Base-by-base conservation (phyloP, 441 rosid genomes). In the Euphorbia corollata region DNA sequence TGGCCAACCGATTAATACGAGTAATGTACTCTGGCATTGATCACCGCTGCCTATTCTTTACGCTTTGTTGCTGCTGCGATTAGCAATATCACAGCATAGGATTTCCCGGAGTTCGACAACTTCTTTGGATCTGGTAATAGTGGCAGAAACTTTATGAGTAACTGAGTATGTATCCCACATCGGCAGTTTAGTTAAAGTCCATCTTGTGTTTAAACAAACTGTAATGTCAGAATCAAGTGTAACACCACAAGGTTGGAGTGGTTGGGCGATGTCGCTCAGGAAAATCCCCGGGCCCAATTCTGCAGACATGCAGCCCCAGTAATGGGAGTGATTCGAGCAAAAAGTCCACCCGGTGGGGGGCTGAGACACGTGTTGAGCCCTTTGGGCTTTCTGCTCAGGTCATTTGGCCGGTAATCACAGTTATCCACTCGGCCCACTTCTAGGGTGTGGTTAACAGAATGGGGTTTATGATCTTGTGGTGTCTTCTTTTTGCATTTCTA, bases 311-410 rank as follows among this genome's bases (percentile, higher is more conserved):
- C 57, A 53, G 57, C 24, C 57, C 11, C 57, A 27, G 57, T 7
- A 53, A 53, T 27, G 57, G 24, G 57, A 0, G 24, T 6, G 2
- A 8, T 19, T 53, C 27, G 13, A 53, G 57, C 12, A 27, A 0
- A 9, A n/a, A 8, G 11, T 53, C 57, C 12, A 20, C 27, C 20
- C 3, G 55, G 22, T 39, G 55, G 6, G 22, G 57, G 57, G 57
- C 57, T 53, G 57, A 53, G 57, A 53, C 57, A 19, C 24, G 57
- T 53, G 57, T 19, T 24, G 57, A 53, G 57, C 57, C 57, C 11
- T n/a, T 10, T 53, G 57, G 57, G 10, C 27, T 19, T 19, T 1
- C 8, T 1, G 13, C 24, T 5, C 24, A 53, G 20, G 22, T 19
- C 0, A 19, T 8, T 53, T 19, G 57, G 57, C 57, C 57, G 12